Percentiles rank a stretch among this genome's conserved stretches.
Evolutionary conservation across 176 grass and related monocot genomes (phyloP).

Genomic region (Alloteropsis semialata): DNA sequence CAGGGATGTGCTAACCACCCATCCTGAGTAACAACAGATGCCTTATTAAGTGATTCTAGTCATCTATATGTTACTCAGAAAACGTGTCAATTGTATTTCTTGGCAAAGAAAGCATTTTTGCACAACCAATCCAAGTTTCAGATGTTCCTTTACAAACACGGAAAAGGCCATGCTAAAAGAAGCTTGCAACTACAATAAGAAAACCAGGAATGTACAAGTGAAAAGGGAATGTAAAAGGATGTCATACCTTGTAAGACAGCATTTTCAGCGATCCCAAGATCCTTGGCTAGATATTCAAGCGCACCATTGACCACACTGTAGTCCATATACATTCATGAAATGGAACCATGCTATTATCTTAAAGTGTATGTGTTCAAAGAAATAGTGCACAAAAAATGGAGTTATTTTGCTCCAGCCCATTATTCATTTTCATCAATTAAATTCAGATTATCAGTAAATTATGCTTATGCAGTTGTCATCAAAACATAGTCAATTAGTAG

Average conservation of each 20-base stretch:
- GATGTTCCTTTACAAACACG: not conserved
- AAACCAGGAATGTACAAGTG: not conserved
- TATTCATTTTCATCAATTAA: not conserved
- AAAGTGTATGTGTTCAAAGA: not conserved
- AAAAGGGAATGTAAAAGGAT: conserved; percentile 2
- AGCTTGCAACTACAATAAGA: conserved; percentile 1
- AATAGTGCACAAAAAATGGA: not conserved
- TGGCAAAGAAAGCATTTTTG: not conserved
- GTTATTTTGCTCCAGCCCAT: not conserved
- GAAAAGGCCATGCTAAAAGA: not conserved
- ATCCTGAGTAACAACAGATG: conserved; percentile 52
- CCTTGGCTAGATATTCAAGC: conserved; percentile 87
- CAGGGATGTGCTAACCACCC: conserved; percentile 89
- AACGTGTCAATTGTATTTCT: not conserved
- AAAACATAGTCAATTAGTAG: not conserved
- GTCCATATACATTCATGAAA: conserved; percentile 4
- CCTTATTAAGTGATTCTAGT: not conserved
- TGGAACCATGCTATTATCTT: not conserved
- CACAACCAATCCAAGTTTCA: not conserved
- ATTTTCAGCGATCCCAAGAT: conserved; percentile 82
- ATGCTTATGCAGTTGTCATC: not conserved
- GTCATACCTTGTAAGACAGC: conserved; percentile 70
- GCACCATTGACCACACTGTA: conserved; percentile 94
- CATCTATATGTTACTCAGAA: not conserved
- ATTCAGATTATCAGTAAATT: not conserved